Evolutionary conservation across 1,139 yeast genomes (phyloP), one percentile per base, ranked within the genome.

Genomic region (Nadsonia commutata): DNA sequence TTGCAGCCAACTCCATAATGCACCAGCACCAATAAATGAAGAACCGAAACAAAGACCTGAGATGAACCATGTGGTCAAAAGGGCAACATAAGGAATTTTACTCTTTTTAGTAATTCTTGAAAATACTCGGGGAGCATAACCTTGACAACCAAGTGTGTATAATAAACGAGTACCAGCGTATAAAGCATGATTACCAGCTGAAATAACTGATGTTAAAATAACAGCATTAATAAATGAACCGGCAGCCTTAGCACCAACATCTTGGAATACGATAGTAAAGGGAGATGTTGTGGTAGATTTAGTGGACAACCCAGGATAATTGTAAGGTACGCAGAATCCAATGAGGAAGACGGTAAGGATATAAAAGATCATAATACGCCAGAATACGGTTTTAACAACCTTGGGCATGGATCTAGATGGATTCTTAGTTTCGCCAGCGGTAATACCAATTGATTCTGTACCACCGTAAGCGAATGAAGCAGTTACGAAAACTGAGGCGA

Each of bases 391-490:
- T 48, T 67, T 70, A 43, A 78, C 69, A 22, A 76, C 75, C 48
- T 68, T 69, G 20, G 80, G 81, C 52, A 78, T 74, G 31, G 71
- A 68, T 49, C 71, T 65, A 2, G 66, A 58, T 1, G 85, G 85
- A 53, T 75, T 74, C 48, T 66, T 65, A 33, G 78, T 71, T 58
- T 78, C 83, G 23, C 80, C 85, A 7, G 80, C 79, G 3, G 84
- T 76, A 49, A 78, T 66, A 18, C 80, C 72, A 43, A 78, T 71
- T 7, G 76, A 66, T 56, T 78, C 85, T 2, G 78, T 71, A 40
- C 85, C 84, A 50, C 83, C 83, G 53, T 71, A 76, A 5, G 83
- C 79, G 58, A 76, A 78, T 21, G 80, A 67, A 2, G 85, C 80
- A 18, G 80, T 72, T 36, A 77, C 70, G 55, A 71, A 69, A 5